Evolutionary conservation across 352 stramenopile species (phyloP).

Genomic region (Phytophthora cryptogea): DNA sequence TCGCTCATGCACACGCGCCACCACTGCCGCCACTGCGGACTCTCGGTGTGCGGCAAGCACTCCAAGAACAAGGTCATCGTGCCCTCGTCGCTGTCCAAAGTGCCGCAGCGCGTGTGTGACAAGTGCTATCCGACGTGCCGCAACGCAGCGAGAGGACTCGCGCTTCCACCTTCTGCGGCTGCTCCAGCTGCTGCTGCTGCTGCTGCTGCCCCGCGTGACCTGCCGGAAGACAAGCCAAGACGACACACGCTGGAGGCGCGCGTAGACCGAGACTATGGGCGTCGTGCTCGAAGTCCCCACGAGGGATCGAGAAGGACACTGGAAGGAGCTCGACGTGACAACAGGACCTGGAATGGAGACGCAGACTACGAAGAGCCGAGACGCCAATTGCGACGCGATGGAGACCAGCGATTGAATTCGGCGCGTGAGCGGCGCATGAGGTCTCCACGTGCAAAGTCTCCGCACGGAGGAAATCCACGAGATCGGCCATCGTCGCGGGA

Average conservation of each 20-base stretch:
- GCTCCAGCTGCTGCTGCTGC: background rate
- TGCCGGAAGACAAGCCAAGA: slow-evolving; percentile 23
- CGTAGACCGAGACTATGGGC: slow-evolving; percentile 13
- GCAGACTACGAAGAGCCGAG: slow-evolving; percentile 16
- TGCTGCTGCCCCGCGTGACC: slow-evolving; percentile 2
- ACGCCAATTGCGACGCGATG: slow-evolving; percentile 7
- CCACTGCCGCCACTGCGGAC: slow-evolving; percentile 78
- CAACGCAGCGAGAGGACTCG: slow-evolving; percentile 12
- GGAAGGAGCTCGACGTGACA: slow-evolving; percentile 20
- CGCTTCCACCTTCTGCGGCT: slow-evolving; percentile 8
- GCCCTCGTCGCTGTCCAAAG: slow-evolving; percentile 64
- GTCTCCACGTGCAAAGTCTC: slow-evolving; percentile 22
- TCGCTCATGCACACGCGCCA: slow-evolving; percentile 67
- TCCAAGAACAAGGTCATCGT: slow-evolving; percentile 70
- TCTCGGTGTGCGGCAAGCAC: slow-evolving; percentile 78
- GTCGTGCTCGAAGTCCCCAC: slow-evolving; percentile 9
- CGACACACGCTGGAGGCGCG: slow-evolving; percentile 27
- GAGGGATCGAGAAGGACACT: slow-evolving; percentile 9
- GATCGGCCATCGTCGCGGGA: background rate
- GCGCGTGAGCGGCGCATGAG: slow-evolving; percentile 24
- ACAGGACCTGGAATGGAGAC: slow-evolving; percentile 34
- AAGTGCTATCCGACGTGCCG: slow-evolving; percentile 64
- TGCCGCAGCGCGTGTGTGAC: slow-evolving; percentile 77
- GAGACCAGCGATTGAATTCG: slow-evolving; percentile 14
- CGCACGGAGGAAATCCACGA: slow-evolving; percentile 15